Evolutionary conservation across 257 asterid genomes (phyloP).

Genomic region (Solanum arcanum): DNA sequence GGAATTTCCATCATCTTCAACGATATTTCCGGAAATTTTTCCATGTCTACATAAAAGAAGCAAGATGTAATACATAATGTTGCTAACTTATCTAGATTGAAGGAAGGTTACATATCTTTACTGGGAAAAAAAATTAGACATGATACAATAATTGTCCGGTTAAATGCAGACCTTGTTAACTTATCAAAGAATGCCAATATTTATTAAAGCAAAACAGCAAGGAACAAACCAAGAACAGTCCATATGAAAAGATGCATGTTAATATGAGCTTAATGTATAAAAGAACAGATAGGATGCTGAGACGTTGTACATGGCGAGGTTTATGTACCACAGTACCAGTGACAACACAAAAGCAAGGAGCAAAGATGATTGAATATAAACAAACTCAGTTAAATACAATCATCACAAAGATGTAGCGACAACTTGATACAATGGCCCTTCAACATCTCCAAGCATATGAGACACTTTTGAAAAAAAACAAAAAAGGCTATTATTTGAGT

Average conservation of each 20-base stretch:
- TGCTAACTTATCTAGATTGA: not conserved
- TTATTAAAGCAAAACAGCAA: not conserved
- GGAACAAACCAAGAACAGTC: not conserved
- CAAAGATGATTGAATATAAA: not conserved
- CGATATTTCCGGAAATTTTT: slow-evolving; percentile 30
- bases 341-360: not conserved
- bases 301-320: not conserved
- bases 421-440: not conserved
- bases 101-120: not conserved
- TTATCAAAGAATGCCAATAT: not conserved
- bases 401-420: not conserved
- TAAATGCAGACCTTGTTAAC: not conserved
- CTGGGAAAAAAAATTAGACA: not conserved
- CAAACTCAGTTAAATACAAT: not conserved
- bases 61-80: not conserved
- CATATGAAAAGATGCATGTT: not conserved
- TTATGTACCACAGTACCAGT: not conserved
- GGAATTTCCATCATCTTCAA: slow-evolving; percentile 57
- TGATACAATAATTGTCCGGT: not conserved
- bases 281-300: not conserved
- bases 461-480: not conserved
- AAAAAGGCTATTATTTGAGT: not conserved
- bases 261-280: not conserved
- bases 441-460: not conserved
- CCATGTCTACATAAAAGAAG: not conserved